Percentiles rank a stretch among this genome's conserved stretches.
phyloP scores from a whole-genome alignment of 192 early-diverging fungal species.

The Thamnidium elegans region DNA sequence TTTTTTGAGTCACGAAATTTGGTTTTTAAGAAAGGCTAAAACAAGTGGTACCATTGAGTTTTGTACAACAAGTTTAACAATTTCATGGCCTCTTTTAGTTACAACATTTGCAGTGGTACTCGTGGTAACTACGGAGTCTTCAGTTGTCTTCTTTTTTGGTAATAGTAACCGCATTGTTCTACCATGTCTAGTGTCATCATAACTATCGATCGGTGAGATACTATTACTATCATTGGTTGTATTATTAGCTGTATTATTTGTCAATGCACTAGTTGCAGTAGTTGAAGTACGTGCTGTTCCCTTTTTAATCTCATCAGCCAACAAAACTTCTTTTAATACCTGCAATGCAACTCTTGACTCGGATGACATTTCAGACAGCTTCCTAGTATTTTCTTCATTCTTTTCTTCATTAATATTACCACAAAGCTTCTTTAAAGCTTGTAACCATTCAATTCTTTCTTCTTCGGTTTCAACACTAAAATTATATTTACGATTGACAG shows the following conservation, averaged over 20 bases:
- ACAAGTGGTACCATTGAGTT: constrained; percentile 48
- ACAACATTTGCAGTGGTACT: constrained; percentile 28
- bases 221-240: not conserved
- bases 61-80: constrained; percentile 47
- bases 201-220: not conserved
- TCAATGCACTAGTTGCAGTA: not conserved
- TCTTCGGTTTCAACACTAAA: constrained; percentile 40
- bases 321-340: constrained; percentile 44
- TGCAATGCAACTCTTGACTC: constrained; percentile 49
- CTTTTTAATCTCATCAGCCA: constrained; percentile 43
- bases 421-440: constrained; percentile 20
- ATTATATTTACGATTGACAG: constrained; percentile 26
- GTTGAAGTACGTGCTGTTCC: constrained; percentile 17
- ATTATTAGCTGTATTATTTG: not conserved
- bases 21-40: constrained; percentile 40
- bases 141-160: not conserved
- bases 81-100: constrained; percentile 44
- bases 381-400: constrained; percentile 9
- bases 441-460: constrained; percentile 24
- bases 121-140: not conserved
- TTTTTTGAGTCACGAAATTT: constrained; percentile 8
- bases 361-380: not conserved
- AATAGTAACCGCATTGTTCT: not conserved
- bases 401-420: constrained; percentile 22
- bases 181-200: not conserved